Conservation (phyloP, 2,329 filamentous ascomycete genomes). For the Salinomyces thailandicus region DNA sequence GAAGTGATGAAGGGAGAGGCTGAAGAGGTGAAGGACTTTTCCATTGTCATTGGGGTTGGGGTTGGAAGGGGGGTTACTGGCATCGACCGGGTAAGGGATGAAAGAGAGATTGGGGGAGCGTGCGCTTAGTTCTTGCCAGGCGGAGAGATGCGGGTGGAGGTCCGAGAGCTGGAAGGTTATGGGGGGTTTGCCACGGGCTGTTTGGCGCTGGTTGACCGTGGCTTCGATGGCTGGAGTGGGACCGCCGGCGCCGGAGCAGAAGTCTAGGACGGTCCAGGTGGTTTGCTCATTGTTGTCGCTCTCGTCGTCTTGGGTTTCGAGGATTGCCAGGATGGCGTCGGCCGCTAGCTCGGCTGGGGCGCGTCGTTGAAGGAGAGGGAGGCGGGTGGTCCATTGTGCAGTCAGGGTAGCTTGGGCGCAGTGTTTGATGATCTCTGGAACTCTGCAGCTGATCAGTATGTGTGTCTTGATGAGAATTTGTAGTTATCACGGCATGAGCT, state of each 20-base stretch:
- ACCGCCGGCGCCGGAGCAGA: slow-evolving; percentile 62
- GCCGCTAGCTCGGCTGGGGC: slow-evolving; percentile 54
- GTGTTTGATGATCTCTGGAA: slow-evolving; percentile 53
- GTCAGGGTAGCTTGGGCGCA: slow-evolving; percentile 56
- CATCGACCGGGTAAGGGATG: slow-evolving; percentile 53
- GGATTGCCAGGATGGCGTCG: slow-evolving; percentile 38
- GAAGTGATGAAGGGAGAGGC: slow-evolving; percentile 69
- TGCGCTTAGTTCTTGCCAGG: slow-evolving; percentile 24
- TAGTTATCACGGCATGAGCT: too few relatives aligned
- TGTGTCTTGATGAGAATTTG: not conserved
- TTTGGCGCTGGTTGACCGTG: slow-evolving; percentile 22
- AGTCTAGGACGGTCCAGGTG: slow-evolving; percentile 59
- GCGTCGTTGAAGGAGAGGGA: slow-evolving; percentile 47
- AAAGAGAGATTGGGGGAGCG: slow-evolving; percentile 45
- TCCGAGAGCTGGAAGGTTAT: slow-evolving; percentile 33
- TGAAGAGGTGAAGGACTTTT: slow-evolving; percentile 57
- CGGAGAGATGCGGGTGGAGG: slow-evolving; percentile 29
- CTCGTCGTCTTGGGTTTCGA: slow-evolving; percentile 31
- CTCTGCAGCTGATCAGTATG: slow-evolving; percentile 37
- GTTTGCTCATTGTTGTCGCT: slow-evolving; percentile 29
- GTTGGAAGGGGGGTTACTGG: slow-evolving; percentile 43
- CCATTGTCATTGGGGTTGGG: slow-evolving; percentile 23
- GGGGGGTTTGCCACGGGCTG: slow-evolving; percentile 10
- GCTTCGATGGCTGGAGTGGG: slow-evolving; percentile 29
- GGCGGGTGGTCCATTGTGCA: slow-evolving; percentile 49